Conservation (phyloP, 441 rosid species). For the Erysimum cheiri region DNA sequence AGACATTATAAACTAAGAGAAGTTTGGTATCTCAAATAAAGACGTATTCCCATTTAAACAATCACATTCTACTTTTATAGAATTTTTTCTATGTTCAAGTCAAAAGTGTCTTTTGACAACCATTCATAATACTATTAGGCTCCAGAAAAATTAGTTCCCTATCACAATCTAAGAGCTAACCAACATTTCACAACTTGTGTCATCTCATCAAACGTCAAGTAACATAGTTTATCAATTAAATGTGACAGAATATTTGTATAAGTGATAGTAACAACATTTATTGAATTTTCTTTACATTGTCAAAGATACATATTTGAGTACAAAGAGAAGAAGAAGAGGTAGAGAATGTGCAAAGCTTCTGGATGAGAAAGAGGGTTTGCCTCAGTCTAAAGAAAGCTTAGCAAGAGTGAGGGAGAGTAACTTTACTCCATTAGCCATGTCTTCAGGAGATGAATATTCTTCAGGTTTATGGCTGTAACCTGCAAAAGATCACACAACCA, state of each 20-base stretch:
- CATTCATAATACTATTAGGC: constrained; percentile 31
- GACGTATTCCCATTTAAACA: constrained; percentile 8
- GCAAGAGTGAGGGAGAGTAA: constrained; percentile 81
- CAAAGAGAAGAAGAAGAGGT: constrained; percentile 16
- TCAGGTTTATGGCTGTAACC: constrained; percentile 97
- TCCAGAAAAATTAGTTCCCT: constrained; percentile 39
- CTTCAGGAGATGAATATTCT: constrained; percentile 70
- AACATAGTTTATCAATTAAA: neutral
- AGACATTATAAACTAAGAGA: constrained; percentile 4
- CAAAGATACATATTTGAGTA: constrained; percentile 38
- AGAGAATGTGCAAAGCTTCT: constrained; percentile 36
- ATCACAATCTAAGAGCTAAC: constrained; percentile 36
- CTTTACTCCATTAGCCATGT: constrained; percentile 80
- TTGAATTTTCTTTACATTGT: constrained; percentile 35
- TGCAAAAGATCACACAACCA: constrained; percentile 44
- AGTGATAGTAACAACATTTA: constrained; percentile 33
- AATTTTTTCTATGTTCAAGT: constrained; percentile 23
- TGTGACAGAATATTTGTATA: neutral
- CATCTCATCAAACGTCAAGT: constrained; percentile 15
- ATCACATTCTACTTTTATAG: constrained; percentile 29
- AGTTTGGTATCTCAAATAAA: constrained; percentile 32
- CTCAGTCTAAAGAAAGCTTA: constrained; percentile 65
- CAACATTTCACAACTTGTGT: constrained; percentile 25
- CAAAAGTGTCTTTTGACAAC: constrained; percentile 28
- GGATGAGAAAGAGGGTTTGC: constrained; percentile 13